Base-by-base conservation (phyloP, 2,329 filamentous ascomycete species). In the Saccharata proteae region DNA sequence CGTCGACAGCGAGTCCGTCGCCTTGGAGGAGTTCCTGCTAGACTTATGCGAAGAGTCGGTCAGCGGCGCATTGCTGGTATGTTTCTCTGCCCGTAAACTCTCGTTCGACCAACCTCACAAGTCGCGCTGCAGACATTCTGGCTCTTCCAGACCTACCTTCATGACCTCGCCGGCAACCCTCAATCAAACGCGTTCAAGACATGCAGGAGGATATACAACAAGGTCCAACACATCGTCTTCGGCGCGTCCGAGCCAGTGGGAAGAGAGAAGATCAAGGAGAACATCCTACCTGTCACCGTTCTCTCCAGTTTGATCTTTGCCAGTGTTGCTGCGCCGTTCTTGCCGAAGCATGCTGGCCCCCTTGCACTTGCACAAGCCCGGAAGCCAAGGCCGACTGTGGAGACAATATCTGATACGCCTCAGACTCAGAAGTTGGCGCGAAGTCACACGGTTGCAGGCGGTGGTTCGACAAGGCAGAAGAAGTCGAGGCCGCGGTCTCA, bases 1-100 rank as follows among this genome's bases (percentile, higher is more conserved):
- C 58, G 73, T 88, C 55, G 76, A 88, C 64, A 90, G 88, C 59
- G 83, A 90, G 65, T 88, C 81, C 44, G 86, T 90, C 80, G 82
- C 83, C 29, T 58, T 90, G 57, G 83, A 90, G 59, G 82, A 90
- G 61, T 90, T 88, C 52, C 69, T 90, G 47, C 63, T 88, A 48
- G 82, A 90, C 55, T 61, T 90, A 38, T 90, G 83, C 58, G 80
- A 90, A 57, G 81, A 88, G 59, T 88, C 81, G 12, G 82, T 86
- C 43, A 88, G 82, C 45, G 81, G 80, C 40, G 81, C 82, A 38
- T 64, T 90, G 43, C 64, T 90, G 63, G 82, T 88, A 64, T 44
- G 34, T 22, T 11, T 19, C 11, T 19, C 16, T 11, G 5, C 33
- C 11, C 24, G 15, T 8, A 31, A 25, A 22, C n/a, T n/a, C n/a